Base-by-base conservation (phyloP, 768 basidiomycete species). In the Vishniacozyma victoriae region DNA sequence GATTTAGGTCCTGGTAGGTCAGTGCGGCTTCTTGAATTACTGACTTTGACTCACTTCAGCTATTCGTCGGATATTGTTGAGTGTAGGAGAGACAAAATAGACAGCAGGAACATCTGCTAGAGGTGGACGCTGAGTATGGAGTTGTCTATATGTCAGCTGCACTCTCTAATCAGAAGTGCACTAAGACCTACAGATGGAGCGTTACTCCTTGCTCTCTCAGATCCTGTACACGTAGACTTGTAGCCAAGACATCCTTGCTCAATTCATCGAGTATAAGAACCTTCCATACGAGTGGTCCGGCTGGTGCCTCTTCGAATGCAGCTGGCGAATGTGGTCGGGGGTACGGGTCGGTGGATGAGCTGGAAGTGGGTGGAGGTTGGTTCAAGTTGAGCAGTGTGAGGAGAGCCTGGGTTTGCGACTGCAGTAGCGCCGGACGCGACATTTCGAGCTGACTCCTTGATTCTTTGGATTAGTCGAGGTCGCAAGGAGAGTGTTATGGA, bases 131-230 rank as follows among this genome's bases (percentile, higher is more conserved):
- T 81, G 74, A 0, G 90, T 83, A 68, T 96, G 91, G 4, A 97
- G 74, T 76, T 97, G 95, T 55, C 92, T 96, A 55, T 3, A n/a
- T n/a, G 29, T 33, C n/a, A 33, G 29, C 29, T 33, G n/a, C 29
- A n/a, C 29, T 33, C n/a, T 33, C 29, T n/a, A 33, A 9, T 9
- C 29, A 33, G 31, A n/a, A 33, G 29, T 33, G n/a, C 9, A 33
- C n/a, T 9, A 33, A 7, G 15, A 75, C 88, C 61, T 76, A 96
- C 92, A 97, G 90, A 75, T 99, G 95, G 50, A 99, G 78, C 7
- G 95, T 99, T 35, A 99, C 91, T 25, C 95, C 95, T 41, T 88
- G 87, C 64, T 97, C 93, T 47, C 95, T 80, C 54, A 99, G 77
- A 74, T 97, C 95, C 72, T 96, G 92, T 5, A 99, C 95, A 45